Evolutionary conservation across 805 yeast genomes (phyloP).

Genomic region (Yarrowia yakushimensis): DNA sequence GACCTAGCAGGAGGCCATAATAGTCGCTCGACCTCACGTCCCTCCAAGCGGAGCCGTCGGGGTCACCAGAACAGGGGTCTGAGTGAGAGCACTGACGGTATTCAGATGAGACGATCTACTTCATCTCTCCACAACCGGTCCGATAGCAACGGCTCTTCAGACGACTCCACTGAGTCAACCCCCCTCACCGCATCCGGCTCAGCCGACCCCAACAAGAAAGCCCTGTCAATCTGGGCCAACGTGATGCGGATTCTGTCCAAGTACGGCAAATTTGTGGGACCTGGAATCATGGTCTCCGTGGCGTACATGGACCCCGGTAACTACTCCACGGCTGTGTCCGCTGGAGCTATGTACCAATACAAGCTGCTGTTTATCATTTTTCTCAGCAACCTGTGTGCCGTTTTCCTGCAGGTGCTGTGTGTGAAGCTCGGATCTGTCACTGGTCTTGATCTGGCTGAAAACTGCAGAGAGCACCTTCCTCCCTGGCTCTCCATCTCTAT

Average conservation of each 20-base stretch:
- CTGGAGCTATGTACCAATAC: slow-evolving; percentile 78
- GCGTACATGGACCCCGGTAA: slow-evolving; percentile 96
- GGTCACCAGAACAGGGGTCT: slow-evolving; percentile 9
- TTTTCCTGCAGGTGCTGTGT: slow-evolving; percentile 75
- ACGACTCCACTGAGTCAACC: slow-evolving; percentile 13
- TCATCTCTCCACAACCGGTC: background rate
- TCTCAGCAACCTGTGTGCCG: slow-evolving; percentile 79
- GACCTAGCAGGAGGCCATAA: slow-evolving; percentile 3
- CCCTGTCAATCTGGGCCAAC: slow-evolving; percentile 7
- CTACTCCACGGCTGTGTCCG: slow-evolving; percentile 82
- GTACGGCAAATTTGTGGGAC: slow-evolving; percentile 71
- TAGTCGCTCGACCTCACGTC: background rate
- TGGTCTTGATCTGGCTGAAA: slow-evolving; percentile 82
- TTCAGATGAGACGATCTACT: slow-evolving; percentile 9
- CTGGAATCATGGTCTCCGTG: slow-evolving; percentile 82
- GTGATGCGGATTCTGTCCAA: slow-evolving; percentile 42
- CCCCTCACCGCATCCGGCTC: slow-evolving; percentile 22
- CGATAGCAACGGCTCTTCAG: background rate
- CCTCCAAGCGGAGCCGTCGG: background rate
- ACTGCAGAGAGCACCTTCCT: slow-evolving; percentile 71
- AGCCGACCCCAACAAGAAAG: background rate
- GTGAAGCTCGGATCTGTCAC: slow-evolving; percentile 86
- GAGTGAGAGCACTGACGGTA: slow-evolving; percentile 1
- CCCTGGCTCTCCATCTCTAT: slow-evolving; percentile 58
- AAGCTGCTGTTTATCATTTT: slow-evolving; percentile 68